These are phyloP conservation scores for Nemania abortiva DNA, from an alignment of 2,329 filamentous ascomycete species.

Conservation along the genomic window DNA sequence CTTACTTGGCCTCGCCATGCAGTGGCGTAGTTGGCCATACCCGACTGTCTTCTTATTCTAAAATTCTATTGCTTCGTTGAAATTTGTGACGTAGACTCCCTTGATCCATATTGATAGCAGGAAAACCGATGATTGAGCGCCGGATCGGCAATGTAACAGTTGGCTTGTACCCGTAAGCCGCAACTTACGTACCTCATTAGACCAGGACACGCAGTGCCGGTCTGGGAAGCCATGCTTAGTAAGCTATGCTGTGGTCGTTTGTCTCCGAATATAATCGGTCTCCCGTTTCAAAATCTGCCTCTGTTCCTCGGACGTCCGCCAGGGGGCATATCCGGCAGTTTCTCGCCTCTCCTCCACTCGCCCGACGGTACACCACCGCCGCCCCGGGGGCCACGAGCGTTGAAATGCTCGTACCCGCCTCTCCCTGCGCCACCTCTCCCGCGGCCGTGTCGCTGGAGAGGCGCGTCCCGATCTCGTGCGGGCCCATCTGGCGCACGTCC, in stretches of 20 bases:
- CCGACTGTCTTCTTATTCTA: not conserved
- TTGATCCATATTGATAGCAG: not conserved
- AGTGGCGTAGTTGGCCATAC: not conserved
- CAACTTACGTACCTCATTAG: not conserved
- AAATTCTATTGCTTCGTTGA: not conserved
- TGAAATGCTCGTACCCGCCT: conserved; percentile 54
- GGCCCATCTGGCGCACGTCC: conserved; percentile 42
- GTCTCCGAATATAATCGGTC: not conserved
- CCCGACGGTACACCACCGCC: conserved; percentile 62
- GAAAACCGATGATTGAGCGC: not conserved
- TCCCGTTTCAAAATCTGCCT: conserved; percentile 56
- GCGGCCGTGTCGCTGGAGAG: conserved; percentile 23
- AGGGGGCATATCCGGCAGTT: conserved; percentile 65
- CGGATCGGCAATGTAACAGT: not conserved
- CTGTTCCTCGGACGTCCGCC: conserved; percentile 58
- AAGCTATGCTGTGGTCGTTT: not conserved
- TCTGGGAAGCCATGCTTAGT: not conserved
- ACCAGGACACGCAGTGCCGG: not conserved
- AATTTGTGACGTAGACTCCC: not conserved
- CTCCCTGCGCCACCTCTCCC: conserved; percentile 30
- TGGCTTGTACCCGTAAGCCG: not conserved
- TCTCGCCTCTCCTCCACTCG: conserved; percentile 76
- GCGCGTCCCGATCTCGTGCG: conserved; percentile 36
- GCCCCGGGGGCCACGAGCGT: conserved; percentile 53
- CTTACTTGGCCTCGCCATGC: not conserved